Percentiles rank a stretch among this genome's conserved stretches.
These are phyloP conservation scores for Fusarium paranaense DNA, from an alignment of 2,329 filamentous ascomycete genomes.

Conservation along the genomic window DNA sequence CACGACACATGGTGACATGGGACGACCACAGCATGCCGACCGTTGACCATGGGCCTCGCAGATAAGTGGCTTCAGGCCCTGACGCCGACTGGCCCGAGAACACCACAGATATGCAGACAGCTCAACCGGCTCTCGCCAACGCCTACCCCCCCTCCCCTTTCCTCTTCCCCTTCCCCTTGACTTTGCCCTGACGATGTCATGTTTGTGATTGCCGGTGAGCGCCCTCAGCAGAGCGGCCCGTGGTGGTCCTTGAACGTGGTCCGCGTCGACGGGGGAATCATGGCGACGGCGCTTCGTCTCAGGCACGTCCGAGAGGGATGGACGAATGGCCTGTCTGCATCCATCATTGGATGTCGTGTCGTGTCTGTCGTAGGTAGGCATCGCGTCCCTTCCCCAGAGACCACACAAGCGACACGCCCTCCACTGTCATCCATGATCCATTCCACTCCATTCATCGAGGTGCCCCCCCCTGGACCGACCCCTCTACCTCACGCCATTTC, in stretches of 20 bases:
- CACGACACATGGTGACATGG: constrained; percentile 41
- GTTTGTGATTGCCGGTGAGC: constrained; percentile 35
- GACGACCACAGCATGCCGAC: constrained; percentile 36
- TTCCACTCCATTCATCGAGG: not conserved
- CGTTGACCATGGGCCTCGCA: constrained; percentile 24
- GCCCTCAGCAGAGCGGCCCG: constrained; percentile 4
- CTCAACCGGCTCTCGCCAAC: constrained; percentile 6
- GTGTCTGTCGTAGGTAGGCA: not conserved
- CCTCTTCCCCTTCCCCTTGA: constrained; percentile 10
- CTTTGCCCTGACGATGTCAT: constrained; percentile 15
- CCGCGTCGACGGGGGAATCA: constrained; percentile 17
- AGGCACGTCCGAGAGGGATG: constrained; percentile 24
- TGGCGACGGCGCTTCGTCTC: constrained; percentile 29
- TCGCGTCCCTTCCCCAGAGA: constrained; percentile 39
- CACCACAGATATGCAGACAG: constrained; percentile 11
- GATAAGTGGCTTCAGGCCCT: constrained; percentile 35
- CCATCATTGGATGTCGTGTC: constrained; percentile 27
- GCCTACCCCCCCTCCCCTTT: constrained; percentile 13
- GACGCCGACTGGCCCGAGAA: constrained; percentile 33
- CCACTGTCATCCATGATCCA: constrained; percentile 25
- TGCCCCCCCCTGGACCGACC: constrained; percentile 7
- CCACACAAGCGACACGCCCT: constrained; percentile 16
- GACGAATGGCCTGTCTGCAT: constrained; percentile 9
- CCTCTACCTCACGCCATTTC: constrained; percentile 45
- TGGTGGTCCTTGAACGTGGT: constrained; percentile 29